Evolutionary conservation across 176 grass and related monocot genomes (phyloP), one percentile per base, ranked within the genome.

Genomic region (Eragrostis curvula): DNA sequence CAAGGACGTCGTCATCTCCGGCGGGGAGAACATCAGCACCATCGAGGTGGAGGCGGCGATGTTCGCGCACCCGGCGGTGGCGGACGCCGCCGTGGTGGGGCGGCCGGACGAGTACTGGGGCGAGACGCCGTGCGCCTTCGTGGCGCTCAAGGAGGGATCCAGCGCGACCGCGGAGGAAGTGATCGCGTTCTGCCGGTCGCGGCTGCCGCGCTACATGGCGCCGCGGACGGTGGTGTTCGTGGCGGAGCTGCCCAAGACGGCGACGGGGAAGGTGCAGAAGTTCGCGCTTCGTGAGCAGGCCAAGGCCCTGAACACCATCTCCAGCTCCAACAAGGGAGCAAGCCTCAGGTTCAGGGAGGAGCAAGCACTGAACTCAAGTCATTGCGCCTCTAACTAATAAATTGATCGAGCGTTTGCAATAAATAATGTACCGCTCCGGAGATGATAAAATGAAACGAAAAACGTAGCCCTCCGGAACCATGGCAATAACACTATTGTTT

Each of bases 21-120:
- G 96, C 7, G 92, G 96, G 1, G 96, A 98, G 92, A 98, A 98
- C 55, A 95, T 98, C 61, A 98, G 96, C 86, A 90, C 84, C 0
- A 86, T 95, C 18, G 90, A 98, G 88, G 90, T 98, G 29, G 96
- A 98, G 85, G 87, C 92, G 3, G 86, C 79, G 66, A 68, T 98
- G 32, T 98, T 82, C 71, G 36, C 75, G 10, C 96, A 98, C 74
- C 92, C 90, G 30, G 90, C 86, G 0, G 88, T 98, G 29, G 65
- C 78, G 3, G 96, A 98, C 39, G 90, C 86, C 3, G 96, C 96
- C 0, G 96, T 95, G 0, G 96, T 98, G 0, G 96, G 84, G 0
- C 64, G 82, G 18, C 96, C 96, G 1, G 90, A 98, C 69, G 80
- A 93, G 18, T 81, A 93, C 79, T 98, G 96, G 96, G 96, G 92